Evolutionary conservation across 2,329 filamentous ascomycete genomes (phyloP).

Genomic region (Pseudomassariella vexata): DNA sequence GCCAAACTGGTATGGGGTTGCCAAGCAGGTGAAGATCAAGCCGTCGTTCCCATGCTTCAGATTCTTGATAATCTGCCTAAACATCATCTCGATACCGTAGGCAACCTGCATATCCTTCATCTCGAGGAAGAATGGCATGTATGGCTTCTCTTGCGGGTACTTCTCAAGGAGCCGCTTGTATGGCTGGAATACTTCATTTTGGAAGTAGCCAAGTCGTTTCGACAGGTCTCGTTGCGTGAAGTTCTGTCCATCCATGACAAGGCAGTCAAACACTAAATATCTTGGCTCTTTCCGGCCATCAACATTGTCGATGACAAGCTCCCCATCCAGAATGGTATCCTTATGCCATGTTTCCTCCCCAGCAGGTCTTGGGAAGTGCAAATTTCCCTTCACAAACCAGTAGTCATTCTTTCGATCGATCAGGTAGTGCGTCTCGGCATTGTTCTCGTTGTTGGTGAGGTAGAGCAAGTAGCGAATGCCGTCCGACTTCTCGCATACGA

Average conservation of each 20-base stretch:
- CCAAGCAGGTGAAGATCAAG: slow-evolving; percentile 93
- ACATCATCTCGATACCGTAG: slow-evolving; percentile 90
- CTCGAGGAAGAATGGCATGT: slow-evolving; percentile 74
- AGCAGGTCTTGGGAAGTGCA: slow-evolving; percentile 74
- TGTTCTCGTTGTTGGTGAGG: slow-evolving; percentile 61
- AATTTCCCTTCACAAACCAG: slow-evolving; percentile 67
- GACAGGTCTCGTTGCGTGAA: slow-evolving; percentile 77
- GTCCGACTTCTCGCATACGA: slow-evolving; percentile 97
- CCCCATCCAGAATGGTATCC: slow-evolving; percentile 82
- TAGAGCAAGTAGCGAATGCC: slow-evolving; percentile 95
- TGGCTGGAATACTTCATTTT: slow-evolving; percentile 67
- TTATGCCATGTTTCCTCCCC: slow-evolving; percentile 66
- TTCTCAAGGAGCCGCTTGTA: slow-evolving; percentile 58
- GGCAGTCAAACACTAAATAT: slow-evolving; percentile 90
- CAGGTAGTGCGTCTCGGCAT: slow-evolving; percentile 72
- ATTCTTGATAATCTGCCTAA: slow-evolving; percentile 74
- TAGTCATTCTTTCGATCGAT: slow-evolving; percentile 99
- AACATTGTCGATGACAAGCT: slow-evolving; percentile 81
- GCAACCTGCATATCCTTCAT: slow-evolving; percentile 86
- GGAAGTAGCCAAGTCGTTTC: slow-evolving; percentile 84
- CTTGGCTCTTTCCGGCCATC: slow-evolving; percentile 65
- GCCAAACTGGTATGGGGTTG: slow-evolving; percentile 78
- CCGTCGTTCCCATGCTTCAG: slow-evolving; percentile 94
- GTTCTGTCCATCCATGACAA: slow-evolving; percentile 71
- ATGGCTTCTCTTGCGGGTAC: slow-evolving; percentile 63